Evolutionary conservation across 2,329 filamentous ascomycete species (phyloP), one percentile per base, ranked within the genome.

Genomic region (Pseudocercospora macadamiae): DNA sequence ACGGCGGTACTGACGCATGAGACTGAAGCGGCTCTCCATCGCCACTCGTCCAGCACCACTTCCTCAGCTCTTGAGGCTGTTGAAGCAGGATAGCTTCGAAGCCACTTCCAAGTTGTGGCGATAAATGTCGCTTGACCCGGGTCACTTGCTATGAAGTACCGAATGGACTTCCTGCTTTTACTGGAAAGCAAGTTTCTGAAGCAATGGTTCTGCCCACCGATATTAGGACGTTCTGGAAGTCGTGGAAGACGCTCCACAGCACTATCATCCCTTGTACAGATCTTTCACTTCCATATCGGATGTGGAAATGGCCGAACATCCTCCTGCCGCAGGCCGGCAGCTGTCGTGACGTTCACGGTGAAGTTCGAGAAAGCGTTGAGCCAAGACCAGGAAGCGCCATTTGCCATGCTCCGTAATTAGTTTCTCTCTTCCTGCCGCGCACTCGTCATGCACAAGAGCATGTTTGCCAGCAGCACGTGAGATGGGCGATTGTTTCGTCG

Each of bases 301-400:
- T 4, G 47, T 34, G 47, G 34, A 42, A 12, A 26, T n/a, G n/a
- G n/a, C n/a, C n/a, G n/a, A n/a, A n/a, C n/a, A n/a, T n/a, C n/a
- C n/a, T n/a, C n/a, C n/a, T n/a, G n/a, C n/a, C n/a, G n/a, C n/a
- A n/a, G n/a, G n/a, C n/a, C 30, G 30, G 49, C 28, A 52, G 14
- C 16, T 37, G 32, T 52, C 16, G 32, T 52, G 49, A 52, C 21
- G 37, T 36, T 6, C 52, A n/a, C n/a, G n/a, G n/a, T n/a, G n/a
- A n/a, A n/a, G 37, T 49, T 47, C 53, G 53, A 30, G 53, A 45
- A 59, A 59, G 51, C 51, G 56, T 59, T 59, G 56, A 54, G 56
- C 42, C 45, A 18, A 49, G 25, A 26, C 45, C n/a, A 49, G n/a
- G 45, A 30, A 30, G 8, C 25, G 45, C 45, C 45, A 25, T 49